Evolutionary conservation across 805 yeast species (phyloP), one percentile per base, ranked within the genome.

Genomic region (Hanseniaspora singularis): DNA sequence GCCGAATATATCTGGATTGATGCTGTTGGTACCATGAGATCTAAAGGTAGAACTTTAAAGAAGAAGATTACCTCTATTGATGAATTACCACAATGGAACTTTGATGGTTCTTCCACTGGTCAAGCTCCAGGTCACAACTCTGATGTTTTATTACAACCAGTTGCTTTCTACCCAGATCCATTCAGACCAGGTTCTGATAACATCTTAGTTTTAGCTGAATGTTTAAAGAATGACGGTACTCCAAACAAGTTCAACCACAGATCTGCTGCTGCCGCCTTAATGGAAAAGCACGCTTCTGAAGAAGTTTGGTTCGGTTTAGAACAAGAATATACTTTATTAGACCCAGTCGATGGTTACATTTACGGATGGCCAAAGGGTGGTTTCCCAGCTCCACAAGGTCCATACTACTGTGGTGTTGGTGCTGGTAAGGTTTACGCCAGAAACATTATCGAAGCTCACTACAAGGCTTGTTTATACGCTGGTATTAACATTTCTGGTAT

Each of bases 351-450:
- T 67, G 71, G 81, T 60, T 40, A 40, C 39, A 87, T 82, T 53
- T 92, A 88, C 69, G 97, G 95, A 55, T 92, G 98, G 98, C 98
- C 98, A 68, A 80, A 84, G 74, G 96, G 96, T 59, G 98, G 97
- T 53, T 92, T 76, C 94, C 98, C 98, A 65, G 97, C 95, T 57
- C 97, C 98, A 55, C 98, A 92, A 73, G 98, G 98, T 56, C 98
- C 98, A 52, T 92, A 92, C 82, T 92, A 92, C 80, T 92, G 98
- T 76, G 98, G 97, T 79, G 98, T 92, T 55, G 98, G 98, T 71
- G 76, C 96, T 60, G 96, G 96, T 64, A 88, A 86, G 73, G 98
- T 89, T 54, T 85, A 81, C 67, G 95, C 96, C 62, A 79, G 98
- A 73, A 98, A 92, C 65, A 87, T 89, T 49, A 87, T 92, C 59